Evolutionary conservation across 352 stramenopile genomes (phyloP), one percentile per base, ranked within the genome.

Genomic region (Elongisporangium prolatum): DNA sequence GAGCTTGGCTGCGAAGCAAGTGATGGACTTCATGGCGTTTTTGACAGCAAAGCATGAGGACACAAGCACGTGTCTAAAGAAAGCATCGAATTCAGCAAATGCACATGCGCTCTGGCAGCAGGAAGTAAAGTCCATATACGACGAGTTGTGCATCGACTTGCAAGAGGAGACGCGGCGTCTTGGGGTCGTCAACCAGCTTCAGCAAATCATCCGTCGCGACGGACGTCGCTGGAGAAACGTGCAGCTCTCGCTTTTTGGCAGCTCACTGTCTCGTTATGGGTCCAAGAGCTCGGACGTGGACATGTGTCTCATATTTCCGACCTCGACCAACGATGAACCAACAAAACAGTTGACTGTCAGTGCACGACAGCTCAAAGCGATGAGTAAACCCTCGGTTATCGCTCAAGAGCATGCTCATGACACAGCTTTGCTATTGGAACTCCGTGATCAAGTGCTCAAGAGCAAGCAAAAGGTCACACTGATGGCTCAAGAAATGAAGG

Each of bases 251-350:
- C 70, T 89, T 5, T 95, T 89, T 50, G 85, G 85, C 52, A 95
- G 85, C 34, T 95, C 85, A 1, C 54, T 91, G 54, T 92, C 83
- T 48, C 83, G 74, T 50, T 93, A 82, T 44, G 85, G 85, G 24
- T 88, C 85, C 13, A 76, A 72, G 28, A 70, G 57, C 21, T 95
- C 81, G 40, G 85, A 95, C 60, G 54, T 93, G 18, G 85, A 95
- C 61, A 74, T 95, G 69, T 90, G 83, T 58, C 64, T 92, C 10
- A 67, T 87, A 44, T 44, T 44, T 44, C 34, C 34, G 9, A 17
- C 34, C 9, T 17, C 34, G 10, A 44, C 10, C 34, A 13, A 44
- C 11, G 34, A 44, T 17, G 34, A 44, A 17, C 34, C 34, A 44
- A 44, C 52, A 11, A 52, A 47, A 4, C 51, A 48, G 37, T 21